Evolutionary conservation across 805 yeast genomes (phyloP).

Genomic region (Candida yuanshanica): DNA sequence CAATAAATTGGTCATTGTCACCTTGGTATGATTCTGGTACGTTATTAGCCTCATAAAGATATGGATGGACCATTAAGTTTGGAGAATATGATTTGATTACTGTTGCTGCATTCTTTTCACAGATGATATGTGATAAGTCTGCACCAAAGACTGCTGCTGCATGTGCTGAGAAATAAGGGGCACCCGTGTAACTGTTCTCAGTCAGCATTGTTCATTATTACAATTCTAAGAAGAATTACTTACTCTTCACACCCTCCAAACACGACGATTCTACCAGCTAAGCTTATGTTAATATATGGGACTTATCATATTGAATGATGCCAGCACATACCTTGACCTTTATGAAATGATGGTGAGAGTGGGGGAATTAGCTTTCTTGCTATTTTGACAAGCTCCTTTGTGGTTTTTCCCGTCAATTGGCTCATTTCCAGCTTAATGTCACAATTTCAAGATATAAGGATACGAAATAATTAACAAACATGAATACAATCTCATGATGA

Average conservation of each 20-base stretch:
- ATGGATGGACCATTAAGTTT: constrained; percentile 94
- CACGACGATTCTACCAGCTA: constrained; percentile 74
- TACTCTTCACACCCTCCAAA: constrained; percentile 91
- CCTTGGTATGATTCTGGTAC: constrained; percentile 11
- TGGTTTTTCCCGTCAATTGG: constrained; percentile 9
- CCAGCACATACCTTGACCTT: constrained; percentile 61
- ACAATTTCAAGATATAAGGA: too few species aligned
- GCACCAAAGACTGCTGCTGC: constrained; percentile 82
- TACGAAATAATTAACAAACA: too few species aligned
- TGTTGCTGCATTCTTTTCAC: constrained; percentile 71
- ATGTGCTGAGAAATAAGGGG: constrained; percentile 87
- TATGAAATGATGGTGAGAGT: constrained; percentile 61
- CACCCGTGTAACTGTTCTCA: constrained; percentile 69
- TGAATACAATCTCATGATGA: too few species aligned
- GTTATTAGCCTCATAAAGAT: constrained; percentile 44
- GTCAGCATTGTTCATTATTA: constrained; percentile 6
- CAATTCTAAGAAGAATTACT: constrained; percentile 11
- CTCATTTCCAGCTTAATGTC: constrained; percentile 3
- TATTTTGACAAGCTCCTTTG: constrained; percentile 39
- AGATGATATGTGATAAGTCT: constrained; percentile 85
- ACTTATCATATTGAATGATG: neutral
- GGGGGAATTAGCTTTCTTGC: constrained; percentile 70
- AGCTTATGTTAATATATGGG: neutral
- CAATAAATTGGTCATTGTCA: constrained; percentile 26
- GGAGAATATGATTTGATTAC: constrained; percentile 88